Conservation (phyloP, 2,329 filamentous ascomycete species). For the Fusarium sp. region DNA sequence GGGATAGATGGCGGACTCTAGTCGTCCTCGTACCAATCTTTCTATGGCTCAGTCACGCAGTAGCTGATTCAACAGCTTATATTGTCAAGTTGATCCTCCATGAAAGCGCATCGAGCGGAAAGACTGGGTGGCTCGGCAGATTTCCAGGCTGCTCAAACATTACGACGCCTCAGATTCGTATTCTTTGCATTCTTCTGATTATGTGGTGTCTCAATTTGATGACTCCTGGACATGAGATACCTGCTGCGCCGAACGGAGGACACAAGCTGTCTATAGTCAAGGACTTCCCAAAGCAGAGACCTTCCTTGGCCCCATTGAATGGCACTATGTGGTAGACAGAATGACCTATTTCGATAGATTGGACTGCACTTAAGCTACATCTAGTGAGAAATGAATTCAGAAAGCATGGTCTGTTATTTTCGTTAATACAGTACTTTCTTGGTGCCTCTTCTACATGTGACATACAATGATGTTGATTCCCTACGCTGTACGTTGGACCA, state of each 20-base stretch:
- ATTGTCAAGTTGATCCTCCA: not conserved
- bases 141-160: accelerated
- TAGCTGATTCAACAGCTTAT: conserved; percentile 32
- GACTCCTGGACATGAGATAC: not conserved
- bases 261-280: not conserved
- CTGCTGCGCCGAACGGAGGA: not conserved
- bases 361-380: too few relatives aligned
- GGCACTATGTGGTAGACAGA: too few relatives aligned
- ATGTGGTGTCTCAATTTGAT: not conserved
- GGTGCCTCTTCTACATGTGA: too few relatives aligned
- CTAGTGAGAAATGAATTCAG: too few relatives aligned
- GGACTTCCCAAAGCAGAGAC: not conserved
- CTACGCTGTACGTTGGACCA: too few relatives aligned
- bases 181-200: not conserved
- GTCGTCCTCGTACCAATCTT: conserved; percentile 41
- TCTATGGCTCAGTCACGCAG: conserved; percentile 40
- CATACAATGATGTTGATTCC: too few relatives aligned
- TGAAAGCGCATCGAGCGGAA: not conserved
- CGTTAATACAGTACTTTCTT: too few relatives aligned
- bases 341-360: accelerated
- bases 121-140: not conserved
- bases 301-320: not conserved
- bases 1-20: conserved; percentile 41
- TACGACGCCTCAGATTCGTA: not conserved
- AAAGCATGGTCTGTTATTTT: too few relatives aligned